Percentiles rank a stretch among this genome's conserved stretches.
phyloP scores from a whole-genome alignment of 2,329 filamentous ascomycete species.

The Aspergillus thermomutatus region DNA sequence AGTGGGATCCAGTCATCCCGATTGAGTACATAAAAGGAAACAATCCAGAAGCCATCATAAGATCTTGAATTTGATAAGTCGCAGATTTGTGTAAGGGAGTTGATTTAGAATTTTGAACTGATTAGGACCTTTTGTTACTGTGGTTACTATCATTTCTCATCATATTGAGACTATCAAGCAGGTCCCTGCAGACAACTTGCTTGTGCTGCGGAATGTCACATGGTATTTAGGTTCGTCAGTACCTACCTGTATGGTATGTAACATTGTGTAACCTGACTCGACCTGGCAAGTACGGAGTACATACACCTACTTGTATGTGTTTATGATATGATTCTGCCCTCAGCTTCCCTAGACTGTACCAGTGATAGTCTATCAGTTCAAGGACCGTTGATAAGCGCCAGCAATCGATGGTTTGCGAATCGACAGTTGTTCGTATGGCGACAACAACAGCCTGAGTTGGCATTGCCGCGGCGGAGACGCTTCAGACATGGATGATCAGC shows the following conservation, averaged over 20 bases:
- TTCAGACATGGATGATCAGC: not conserved
- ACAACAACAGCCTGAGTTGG: not conserved
- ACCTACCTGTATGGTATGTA: slow-evolving; percentile 4
- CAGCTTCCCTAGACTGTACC: not conserved
- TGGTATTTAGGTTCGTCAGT: slow-evolving; percentile 9
- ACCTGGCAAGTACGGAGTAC: not conserved
- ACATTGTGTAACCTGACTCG: not conserved
- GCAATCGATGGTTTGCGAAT: not conserved
- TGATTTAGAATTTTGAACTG: not conserved
- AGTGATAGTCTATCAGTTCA: not conserved
- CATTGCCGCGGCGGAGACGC: not conserved
- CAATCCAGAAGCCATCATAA: not conserved
- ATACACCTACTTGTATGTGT: not conserved
- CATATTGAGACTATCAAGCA: not conserved
- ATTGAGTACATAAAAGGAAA: slow-evolving; percentile 1
- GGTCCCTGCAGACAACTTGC: not conserved
- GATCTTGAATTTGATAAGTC: not conserved
- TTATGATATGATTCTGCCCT: not conserved
- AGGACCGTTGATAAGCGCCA: not conserved
- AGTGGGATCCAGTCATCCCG: no score
- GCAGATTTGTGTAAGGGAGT: slow-evolving; percentile 3
- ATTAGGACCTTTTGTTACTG: slow-evolving; percentile 1
- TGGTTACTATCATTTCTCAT: slow-evolving; percentile 6
- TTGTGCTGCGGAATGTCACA: not conserved
- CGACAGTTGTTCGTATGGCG: not conserved